Conservation (phyloP, 2,329 filamentous ascomycete genomes). For the Paramyrothecium roridum region DNA sequence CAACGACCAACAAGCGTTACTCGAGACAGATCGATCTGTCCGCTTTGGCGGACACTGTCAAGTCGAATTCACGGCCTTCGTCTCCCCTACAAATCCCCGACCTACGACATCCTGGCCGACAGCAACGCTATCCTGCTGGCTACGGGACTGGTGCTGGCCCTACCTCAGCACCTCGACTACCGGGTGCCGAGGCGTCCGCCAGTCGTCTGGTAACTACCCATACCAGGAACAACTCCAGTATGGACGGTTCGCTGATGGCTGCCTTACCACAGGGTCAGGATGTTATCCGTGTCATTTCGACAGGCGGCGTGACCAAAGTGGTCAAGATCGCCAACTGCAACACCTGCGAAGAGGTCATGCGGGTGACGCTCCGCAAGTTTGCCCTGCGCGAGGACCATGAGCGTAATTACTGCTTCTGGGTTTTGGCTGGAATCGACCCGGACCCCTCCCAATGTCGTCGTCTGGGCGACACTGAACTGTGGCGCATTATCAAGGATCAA, state of each 20-base stretch:
- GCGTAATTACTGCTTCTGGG: slow-evolving; percentile 95
- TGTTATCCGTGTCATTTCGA: slow-evolving; percentile 90
- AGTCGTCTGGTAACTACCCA: slow-evolving; percentile 65
- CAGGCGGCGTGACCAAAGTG: slow-evolving; percentile 86
- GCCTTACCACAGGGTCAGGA: slow-evolving; percentile 82
- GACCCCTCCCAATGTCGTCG: slow-evolving; percentile 78
- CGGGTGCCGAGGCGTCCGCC: slow-evolving; percentile 59
- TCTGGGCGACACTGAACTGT: slow-evolving; percentile 81
- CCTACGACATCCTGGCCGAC: slow-evolving; percentile 42
- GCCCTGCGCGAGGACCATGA: slow-evolving; percentile 85
- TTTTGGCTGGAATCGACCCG: slow-evolving; percentile 80
- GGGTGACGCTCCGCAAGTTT: slow-evolving; percentile 84
- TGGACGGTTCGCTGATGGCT: slow-evolving; percentile 84
- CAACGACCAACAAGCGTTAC: slow-evolving; percentile 55
- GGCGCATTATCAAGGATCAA: slow-evolving; percentile 85
- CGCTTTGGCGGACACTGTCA: slow-evolving; percentile 41
- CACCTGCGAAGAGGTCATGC: slow-evolving; percentile 88
- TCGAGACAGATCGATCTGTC: slow-evolving; percentile 57
- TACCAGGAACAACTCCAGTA: slow-evolving; percentile 75
- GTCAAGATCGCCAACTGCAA: slow-evolving; percentile 90
- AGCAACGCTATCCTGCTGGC: slow-evolving; percentile 53
- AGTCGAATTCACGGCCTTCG: slow-evolving; percentile 62
- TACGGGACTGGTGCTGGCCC: slow-evolving; percentile 45
- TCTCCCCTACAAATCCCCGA: slow-evolving; percentile 61
- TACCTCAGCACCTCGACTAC: slow-evolving; percentile 50